phyloP scores from a whole-genome alignment of 2,329 filamentous ascomycete species.

The Pseudocercospora eumusae region DNA sequence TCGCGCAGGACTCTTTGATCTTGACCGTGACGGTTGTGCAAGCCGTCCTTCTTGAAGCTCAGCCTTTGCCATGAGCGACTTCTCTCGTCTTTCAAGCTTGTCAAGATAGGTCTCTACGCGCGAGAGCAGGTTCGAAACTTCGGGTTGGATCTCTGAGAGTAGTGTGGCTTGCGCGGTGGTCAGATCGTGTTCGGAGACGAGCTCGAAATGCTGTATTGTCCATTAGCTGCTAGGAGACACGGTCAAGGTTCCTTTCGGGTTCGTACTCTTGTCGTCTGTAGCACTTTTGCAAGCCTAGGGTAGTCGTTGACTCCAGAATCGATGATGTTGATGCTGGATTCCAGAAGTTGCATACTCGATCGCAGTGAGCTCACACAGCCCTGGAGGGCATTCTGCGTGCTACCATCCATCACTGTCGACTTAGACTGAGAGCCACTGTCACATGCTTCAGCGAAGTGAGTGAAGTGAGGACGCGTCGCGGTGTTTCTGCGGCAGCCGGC shows the following conservation, averaged over 20 bases:
- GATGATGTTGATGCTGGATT: conserved; percentile 64
- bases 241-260: too few relatives aligned
- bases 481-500: not conserved
- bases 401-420: conserved; percentile 30
- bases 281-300: conserved; percentile 62
- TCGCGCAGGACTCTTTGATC: conserved; percentile 34
- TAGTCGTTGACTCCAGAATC: conserved; percentile 65
- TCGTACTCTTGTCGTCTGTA: conserved; percentile 62
- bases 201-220: conserved; percentile 77
- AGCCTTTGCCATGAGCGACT: conserved; percentile 77
- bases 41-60: conserved; percentile 79
- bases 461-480: conserved; percentile 14
- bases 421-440: not conserved
- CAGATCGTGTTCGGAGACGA: conserved; percentile 82
- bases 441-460: not conserved
- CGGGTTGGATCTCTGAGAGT: conserved; percentile 85
- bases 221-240: conserved; percentile 8
- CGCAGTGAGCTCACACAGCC: conserved; percentile 63
- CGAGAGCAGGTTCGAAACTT: conserved; percentile 74
- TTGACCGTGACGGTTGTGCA: conserved; percentile 35
- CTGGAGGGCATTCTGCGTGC: conserved; percentile 46
- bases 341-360: conserved; percentile 62
- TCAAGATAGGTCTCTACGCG: conserved; percentile 83
- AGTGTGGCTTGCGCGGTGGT: conserved; percentile 79
- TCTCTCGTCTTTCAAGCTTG: conserved; percentile 77